A percentile compares a stretch with the other conserved stretches of the same genome.
Evolutionary conservation across 2,329 filamentous ascomycete species (phyloP).

Genomic region (Orbilia brochopaga): DNA sequence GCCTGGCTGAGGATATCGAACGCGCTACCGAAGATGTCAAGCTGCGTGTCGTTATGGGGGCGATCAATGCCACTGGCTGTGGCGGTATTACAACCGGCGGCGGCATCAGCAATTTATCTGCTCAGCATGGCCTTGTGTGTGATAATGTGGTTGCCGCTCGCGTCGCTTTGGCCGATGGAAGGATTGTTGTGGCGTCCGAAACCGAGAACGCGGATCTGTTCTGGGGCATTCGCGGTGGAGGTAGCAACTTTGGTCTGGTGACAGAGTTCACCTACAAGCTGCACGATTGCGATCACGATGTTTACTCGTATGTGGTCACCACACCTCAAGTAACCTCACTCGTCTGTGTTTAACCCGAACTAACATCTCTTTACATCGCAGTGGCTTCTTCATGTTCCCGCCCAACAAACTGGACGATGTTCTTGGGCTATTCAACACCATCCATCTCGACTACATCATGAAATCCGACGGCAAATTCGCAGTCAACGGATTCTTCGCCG

Average conservation of each 20-base stretch:
- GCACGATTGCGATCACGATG: constrained; percentile 58
- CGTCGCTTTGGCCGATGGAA: constrained; percentile 57
- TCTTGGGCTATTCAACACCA: constrained; percentile 17
- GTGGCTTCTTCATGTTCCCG: constrained; percentile 30
- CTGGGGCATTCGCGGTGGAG: constrained; percentile 66
- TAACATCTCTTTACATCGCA: constrained; percentile 8
- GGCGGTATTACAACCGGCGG: constrained; percentile 49
- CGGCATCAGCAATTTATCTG: constrained; percentile 30
- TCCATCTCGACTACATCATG: constrained; percentile 30
- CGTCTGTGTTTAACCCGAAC: neutral
- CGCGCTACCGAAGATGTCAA: constrained; percentile 20
- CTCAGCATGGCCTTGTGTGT: constrained; percentile 37
- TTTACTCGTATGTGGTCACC: constrained; percentile 22
- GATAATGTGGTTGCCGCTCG: constrained; percentile 43
- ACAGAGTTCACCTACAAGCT: constrained; percentile 62
- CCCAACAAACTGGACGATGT: constrained; percentile 27
- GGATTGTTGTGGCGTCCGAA: constrained; percentile 62
- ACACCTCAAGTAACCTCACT: neutral
- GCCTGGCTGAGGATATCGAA: constrained; percentile 35
- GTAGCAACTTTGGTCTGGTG: constrained; percentile 67
- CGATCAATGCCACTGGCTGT: constrained; percentile 34
- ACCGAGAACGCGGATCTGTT: constrained; percentile 62
- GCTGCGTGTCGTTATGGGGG: constrained; percentile 36
- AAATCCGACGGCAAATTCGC: constrained; percentile 45
- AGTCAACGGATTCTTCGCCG: constrained; percentile 18